Evolutionary conservation across 805 yeast genomes (phyloP), one percentile per base, ranked within the genome.

Genomic region (Candida nemodendra): DNA sequence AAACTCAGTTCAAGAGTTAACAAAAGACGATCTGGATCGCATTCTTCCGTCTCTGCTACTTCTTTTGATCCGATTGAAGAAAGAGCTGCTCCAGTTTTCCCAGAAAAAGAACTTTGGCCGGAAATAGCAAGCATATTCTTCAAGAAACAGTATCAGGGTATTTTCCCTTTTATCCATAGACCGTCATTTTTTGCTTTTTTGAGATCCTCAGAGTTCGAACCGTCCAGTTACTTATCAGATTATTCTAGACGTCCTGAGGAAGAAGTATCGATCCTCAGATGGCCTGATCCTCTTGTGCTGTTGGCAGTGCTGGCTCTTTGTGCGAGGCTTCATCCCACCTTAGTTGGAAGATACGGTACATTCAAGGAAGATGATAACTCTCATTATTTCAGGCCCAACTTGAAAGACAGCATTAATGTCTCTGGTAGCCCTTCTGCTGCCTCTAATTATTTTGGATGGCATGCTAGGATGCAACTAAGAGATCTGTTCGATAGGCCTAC

Each of bases 401-500:
- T 45, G 16, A 30, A 38, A 12, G 27, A 15, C 13, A 15, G 28
- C 7, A 25, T 30, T 30, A 34, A 34, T 11, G 32, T 21, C 9
- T 28, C 22, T 4, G 44, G 44, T 18, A 40, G 49, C 15, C 53
- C 66, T 6, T 53, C 59, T 7, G 54, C 61, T 27, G 61, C 69
- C 1, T 62, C 69, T 3, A 59, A 55, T 16, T 66, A 66, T 41
- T 66, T 65, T 50, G 68, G 65, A 0, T 65, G 65, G 61, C 67
- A 64, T 42, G 67, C 69, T 5, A 49, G 68, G 30, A 48, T 45
- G 26, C 24, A 47, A 4, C 35, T 65, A n/a, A 52, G 52, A 25
- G 59, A 62, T 21, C 61, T 58, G 5, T 65, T 65, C 45, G 71
- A 66, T 42, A 55, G 59, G 35, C 70, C 71, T 2, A 50, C 67